These are phyloP conservation scores for Lichtheimia ornata DNA, from an alignment of 371 early-diverging fungal genomes.

Conservation along the genomic window DNA sequence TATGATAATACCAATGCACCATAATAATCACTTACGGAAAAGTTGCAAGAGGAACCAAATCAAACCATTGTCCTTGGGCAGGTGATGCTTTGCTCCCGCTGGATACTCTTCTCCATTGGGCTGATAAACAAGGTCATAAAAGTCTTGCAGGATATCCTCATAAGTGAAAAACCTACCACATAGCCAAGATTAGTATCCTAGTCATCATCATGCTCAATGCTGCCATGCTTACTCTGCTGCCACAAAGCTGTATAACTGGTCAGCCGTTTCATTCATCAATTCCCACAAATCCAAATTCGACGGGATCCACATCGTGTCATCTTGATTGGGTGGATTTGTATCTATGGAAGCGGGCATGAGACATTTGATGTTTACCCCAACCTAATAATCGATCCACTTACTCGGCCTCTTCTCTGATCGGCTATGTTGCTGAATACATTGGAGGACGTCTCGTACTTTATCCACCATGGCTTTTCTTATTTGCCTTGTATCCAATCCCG, in stretches of 20 bases:
- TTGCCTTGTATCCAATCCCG: slow-evolving; percentile 50
- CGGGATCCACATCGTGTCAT: slow-evolving; percentile 67
- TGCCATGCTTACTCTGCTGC: slow-evolving; percentile 50
- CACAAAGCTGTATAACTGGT: slow-evolving; percentile 79
- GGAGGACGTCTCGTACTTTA: slow-evolving; percentile 67
- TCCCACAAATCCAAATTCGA: slow-evolving; percentile 74
- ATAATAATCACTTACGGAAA: slow-evolving; percentile 47
- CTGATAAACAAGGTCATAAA: slow-evolving; percentile 62
- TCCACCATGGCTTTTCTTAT: slow-evolving; percentile 71
- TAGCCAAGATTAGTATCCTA: neutral
- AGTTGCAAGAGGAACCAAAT: slow-evolving; percentile 77
- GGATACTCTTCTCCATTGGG: slow-evolving; percentile 49
- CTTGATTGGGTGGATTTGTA: slow-evolving; percentile 21
- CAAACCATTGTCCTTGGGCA: slow-evolving; percentile 74
- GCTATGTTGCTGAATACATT: slow-evolving; percentile 61
- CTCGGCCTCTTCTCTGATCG: slow-evolving; percentile 17
- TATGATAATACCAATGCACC: too few species aligned
- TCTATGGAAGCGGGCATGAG: neutral
- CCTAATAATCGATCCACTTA: neutral
- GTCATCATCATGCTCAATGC: neutral
- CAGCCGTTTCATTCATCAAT: slow-evolving; percentile 74
- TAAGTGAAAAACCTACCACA: slow-evolving; percentile 58
- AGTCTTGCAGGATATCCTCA: slow-evolving; percentile 65
- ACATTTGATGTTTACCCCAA: too few species aligned
- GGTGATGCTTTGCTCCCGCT: slow-evolving; percentile 37